These are phyloP conservation scores for Picea sitchensis DNA, from an alignment of 75 land plant genomes.

Conservation along the genomic window DNA sequence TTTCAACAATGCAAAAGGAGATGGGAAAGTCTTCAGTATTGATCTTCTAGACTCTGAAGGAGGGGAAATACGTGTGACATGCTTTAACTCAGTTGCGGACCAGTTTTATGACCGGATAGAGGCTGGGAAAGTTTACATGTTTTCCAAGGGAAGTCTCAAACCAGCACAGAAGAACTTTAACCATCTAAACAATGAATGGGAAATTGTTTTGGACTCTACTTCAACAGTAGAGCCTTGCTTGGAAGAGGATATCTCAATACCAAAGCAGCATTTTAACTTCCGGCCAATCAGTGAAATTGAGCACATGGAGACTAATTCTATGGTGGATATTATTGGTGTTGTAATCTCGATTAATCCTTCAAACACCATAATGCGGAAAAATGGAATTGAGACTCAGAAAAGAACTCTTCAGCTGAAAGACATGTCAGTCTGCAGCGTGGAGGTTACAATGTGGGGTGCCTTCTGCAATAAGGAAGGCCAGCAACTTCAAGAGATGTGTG, in stretches of 20 bases:
- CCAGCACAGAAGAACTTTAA: constrained; percentile 93
- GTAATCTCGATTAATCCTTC: constrained; percentile 69
- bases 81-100: constrained; percentile 89
- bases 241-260: constrained; percentile 83
- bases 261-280: constrained; percentile 78
- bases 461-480: constrained; percentile 92
- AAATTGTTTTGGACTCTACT: constrained; percentile 72
- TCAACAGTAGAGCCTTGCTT: constrained; percentile 75
- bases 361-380: constrained; percentile 77
- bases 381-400: constrained; percentile 92
- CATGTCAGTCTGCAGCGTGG: constrained; percentile 73
- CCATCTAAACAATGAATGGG: constrained; percentile 96
- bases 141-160: constrained; percentile 88
- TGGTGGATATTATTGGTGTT: constrained; percentile 81
- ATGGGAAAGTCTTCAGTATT: constrained; percentile 92
- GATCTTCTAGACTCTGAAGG: constrained; percentile 94
- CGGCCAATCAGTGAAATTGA: constrained; percentile 84
- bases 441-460: constrained; percentile 95
- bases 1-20: constrained; percentile 84
- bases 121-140: constrained; percentile 71
- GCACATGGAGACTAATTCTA: constrained; percentile 61
- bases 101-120: constrained; percentile 84
- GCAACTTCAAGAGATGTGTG: constrained; percentile 66
- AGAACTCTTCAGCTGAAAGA: constrained; percentile 81
- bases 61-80: constrained; percentile 92